Evolutionary conservation across 1,284 basidiomycete species (phyloP).

Genomic region (Austroboletus niveus): DNA sequence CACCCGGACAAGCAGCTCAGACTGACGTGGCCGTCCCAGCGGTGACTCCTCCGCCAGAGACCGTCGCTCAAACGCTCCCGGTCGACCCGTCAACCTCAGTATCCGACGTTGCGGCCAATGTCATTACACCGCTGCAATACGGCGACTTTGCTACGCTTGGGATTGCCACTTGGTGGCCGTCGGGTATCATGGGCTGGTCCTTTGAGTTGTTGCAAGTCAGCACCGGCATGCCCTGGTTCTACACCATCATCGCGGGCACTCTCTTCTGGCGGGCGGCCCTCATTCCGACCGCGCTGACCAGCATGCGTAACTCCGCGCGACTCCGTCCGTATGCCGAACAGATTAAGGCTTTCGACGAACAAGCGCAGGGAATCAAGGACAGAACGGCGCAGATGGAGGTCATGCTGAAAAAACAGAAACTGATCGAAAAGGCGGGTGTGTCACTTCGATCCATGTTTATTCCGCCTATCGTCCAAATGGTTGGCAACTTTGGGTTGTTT

Average conservation of each 20-base stretch:
- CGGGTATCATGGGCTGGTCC: constrained; percentile 61
- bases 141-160: constrained; percentile 82
- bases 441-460: constrained; percentile 58
- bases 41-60: constrained; percentile 1
- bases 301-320: constrained; percentile 67
- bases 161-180: constrained; percentile 57
- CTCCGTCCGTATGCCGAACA: constrained; percentile 66
- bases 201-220: constrained; percentile 75
- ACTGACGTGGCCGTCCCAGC: background rate
- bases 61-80: constrained; percentile 6
- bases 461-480: constrained; percentile 70
- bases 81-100: constrained; percentile 10
- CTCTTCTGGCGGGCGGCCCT: constrained; percentile 67
- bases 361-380: constrained; percentile 34
- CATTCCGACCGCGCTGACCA: constrained; percentile 68
- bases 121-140: constrained; percentile 55
- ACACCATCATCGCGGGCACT: constrained; percentile 74
- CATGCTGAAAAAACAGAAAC: constrained; percentile 55
- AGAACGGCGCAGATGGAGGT: constrained; percentile 53
- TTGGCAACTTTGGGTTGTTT: constrained; percentile 85
- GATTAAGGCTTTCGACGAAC: constrained; percentile 54
- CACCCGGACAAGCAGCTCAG: background rate
- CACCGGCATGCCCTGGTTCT: constrained; percentile 84
- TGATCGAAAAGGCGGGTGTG: constrained; percentile 74
- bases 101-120: constrained; percentile 28